Conservation (phyloP, 352 stramenopile genomes). For the Thalassiosira livingstoniorum region DNA sequence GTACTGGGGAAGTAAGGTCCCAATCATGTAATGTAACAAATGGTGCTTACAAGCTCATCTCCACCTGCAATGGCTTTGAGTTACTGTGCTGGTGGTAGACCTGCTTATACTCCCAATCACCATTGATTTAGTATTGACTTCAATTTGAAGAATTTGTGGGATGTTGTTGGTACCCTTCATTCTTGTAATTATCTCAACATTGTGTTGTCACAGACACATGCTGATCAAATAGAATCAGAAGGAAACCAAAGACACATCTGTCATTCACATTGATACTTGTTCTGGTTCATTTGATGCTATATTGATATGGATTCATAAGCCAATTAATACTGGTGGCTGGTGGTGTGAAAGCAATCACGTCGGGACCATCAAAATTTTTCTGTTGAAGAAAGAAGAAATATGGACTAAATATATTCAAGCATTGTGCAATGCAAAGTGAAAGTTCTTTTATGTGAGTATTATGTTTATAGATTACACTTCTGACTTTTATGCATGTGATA, state of each 20-base stretch:
- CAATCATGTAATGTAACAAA: conserved; percentile 13
- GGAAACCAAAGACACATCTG: conserved; percentile 11
- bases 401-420: not conserved
- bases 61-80: conserved; percentile 33
- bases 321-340: not conserved
- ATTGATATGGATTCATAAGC: conserved; percentile 3
- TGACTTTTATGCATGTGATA: conserved; percentile 12
- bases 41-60: conserved; percentile 18
- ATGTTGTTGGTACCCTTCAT: conserved; percentile 48
- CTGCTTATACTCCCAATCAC: conserved; percentile 24
- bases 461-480: not conserved
- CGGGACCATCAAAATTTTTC: not conserved
- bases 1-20: conserved; percentile 17
- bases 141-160: conserved; percentile 23
- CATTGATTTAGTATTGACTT: conserved; percentile 30
- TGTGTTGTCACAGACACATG: conserved; percentile 25
- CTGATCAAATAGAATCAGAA: conserved; percentile 23
- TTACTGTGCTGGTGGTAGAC: conserved; percentile 37
- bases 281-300: conserved; percentile 4
- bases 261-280: not conserved
- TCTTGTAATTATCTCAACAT: conserved; percentile 25
- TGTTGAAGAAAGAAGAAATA: conserved; percentile 14
- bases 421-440: not conserved
- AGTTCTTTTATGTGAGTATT: not conserved
- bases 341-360: not conserved